phyloP scores from a whole-genome alignment of 306 rosid genomes.

The Oemleria cerasiformis region DNA sequence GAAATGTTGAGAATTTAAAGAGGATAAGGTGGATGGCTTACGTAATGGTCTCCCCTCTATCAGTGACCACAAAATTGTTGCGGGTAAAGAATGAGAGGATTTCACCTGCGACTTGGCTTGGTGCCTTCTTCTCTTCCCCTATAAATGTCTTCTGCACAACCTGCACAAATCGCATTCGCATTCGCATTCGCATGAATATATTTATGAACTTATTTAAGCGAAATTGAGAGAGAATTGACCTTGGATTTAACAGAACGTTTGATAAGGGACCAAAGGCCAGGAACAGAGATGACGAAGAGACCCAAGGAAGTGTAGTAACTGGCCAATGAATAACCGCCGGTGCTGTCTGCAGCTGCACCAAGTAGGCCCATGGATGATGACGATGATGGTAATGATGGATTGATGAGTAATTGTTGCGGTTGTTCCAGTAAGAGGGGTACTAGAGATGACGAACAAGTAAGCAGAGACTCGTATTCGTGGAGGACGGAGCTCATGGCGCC shows the following conservation, averaged over 20 bases:
- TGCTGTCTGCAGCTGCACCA: slow-evolving; percentile 41
- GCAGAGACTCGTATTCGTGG: not conserved
- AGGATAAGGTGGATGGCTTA: slow-evolving; percentile 27
- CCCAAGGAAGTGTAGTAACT: slow-evolving; percentile 95
- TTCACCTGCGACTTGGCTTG: slow-evolving; percentile 79
- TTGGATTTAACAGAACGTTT: slow-evolving; percentile 95
- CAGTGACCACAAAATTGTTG: slow-evolving; percentile 67
- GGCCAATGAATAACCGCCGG: slow-evolving; percentile 66
- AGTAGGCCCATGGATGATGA: not conserved
- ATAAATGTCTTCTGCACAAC: slow-evolving; percentile 82
- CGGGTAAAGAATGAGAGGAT: slow-evolving; percentile 83
- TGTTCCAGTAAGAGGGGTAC: slow-evolving; percentile 6
- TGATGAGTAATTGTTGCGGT: not conserved
- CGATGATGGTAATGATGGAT: not conserved
- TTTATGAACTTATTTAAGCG: not conserved
- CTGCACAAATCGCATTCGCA: slow-evolving; percentile 22
- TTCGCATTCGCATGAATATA: not conserved
- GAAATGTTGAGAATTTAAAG: not conserved
- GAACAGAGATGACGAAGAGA: slow-evolving; percentile 89
- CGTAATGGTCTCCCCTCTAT: slow-evolving; percentile 87
- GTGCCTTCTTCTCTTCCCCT: slow-evolving; percentile 57
- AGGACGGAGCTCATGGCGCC: slow-evolving; percentile 8
- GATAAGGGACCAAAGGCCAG: slow-evolving; percentile 97
- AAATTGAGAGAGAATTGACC: slow-evolving; percentile 27
- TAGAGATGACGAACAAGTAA: not conserved